Evolutionary conservation across 176 grass and related monocot genomes (phyloP).

Genomic region (Triticum urartu): DNA sequence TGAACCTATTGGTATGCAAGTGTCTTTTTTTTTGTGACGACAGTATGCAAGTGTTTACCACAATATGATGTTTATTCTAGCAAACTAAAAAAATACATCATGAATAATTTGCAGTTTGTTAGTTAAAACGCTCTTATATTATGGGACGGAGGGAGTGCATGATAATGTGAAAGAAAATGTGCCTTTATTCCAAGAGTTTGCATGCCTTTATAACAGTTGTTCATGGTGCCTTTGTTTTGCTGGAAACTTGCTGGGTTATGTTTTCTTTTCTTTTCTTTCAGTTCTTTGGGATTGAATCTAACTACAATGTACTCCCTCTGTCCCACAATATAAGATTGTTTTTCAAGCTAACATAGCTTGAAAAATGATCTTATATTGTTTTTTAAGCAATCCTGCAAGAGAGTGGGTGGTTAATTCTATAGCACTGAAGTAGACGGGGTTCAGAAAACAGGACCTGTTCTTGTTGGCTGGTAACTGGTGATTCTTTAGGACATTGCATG

Average conservation of each 20-base stretch:
- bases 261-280: not conserved
- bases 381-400: not conserved
- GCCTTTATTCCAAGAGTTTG: not conserved
- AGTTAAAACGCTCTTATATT: not conserved
- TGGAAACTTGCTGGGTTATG: not conserved
- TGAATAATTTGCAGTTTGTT: not conserved
- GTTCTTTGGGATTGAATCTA: not conserved
- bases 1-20: not conserved
- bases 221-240: not conserved
- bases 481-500: not conserved
- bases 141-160: not conserved
- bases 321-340: too few relatives aligned
- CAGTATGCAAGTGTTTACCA: not conserved
- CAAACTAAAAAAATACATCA: not conserved
- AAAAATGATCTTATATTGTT: too few relatives aligned
- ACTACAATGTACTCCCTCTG: too few relatives aligned
- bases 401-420: not conserved
- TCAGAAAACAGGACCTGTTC: not conserved
- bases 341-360: too few relatives aligned
- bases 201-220: not conserved
- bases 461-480: not conserved
- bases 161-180: not conserved
- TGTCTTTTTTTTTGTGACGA: too few relatives aligned
- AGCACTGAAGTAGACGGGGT: not conserved
- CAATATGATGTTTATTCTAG: constrained; percentile 15